Evolutionary conservation across 164 flowering plant genomes (phyloP), one percentile per base, ranked within the genome.

Genomic region (Magnolia changhungtana): DNA sequence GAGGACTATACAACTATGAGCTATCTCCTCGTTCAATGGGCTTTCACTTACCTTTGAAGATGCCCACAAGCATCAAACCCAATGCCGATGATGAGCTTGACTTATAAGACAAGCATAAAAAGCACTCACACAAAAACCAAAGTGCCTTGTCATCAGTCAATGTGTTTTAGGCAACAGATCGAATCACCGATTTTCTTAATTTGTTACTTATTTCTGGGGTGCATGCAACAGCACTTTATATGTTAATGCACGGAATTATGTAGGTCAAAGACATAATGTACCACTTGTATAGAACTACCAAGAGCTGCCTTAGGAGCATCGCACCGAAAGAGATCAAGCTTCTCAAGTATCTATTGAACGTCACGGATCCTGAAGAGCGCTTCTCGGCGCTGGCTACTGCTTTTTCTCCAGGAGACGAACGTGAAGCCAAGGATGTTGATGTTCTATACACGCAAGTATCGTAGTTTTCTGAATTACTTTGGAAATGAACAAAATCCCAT

Each of bases 261-360:
- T 87, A 96, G 99, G 97, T 89, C n/a, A 96, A 92, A 82, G 95
- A 92, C 50, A 91, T 94, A 61, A 92, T 96, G 99, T 90, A 94
- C 82, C 88, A 83, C 2, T n/a, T 96, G 29, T 96, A 96, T 83
- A 89, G 88, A 79, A 80, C 97, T 75, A 90, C 97, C 75, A 92
- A 92, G 79, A 89, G 89, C 86, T 92, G 97, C 80, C 87, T 96
- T 50, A 89, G 86, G 79, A 96, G 93, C 87, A 90, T 94, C 59
- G 84, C 88, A 24, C 99, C 99, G 20, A 92, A 90, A 82, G 99
- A 96, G 86, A 90, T 96, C 75, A 96, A 90, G 86, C 82, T 96
- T 55, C 95, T 96, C 55, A 94, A 94, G 85, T 80, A 92, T 83
- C 82, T 96, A 83, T 85, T 96, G 69, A 94, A 94, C 83, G 90